Conservation (phyloP, 306 rosid genomes). For the Trifolium pratense region DNA sequence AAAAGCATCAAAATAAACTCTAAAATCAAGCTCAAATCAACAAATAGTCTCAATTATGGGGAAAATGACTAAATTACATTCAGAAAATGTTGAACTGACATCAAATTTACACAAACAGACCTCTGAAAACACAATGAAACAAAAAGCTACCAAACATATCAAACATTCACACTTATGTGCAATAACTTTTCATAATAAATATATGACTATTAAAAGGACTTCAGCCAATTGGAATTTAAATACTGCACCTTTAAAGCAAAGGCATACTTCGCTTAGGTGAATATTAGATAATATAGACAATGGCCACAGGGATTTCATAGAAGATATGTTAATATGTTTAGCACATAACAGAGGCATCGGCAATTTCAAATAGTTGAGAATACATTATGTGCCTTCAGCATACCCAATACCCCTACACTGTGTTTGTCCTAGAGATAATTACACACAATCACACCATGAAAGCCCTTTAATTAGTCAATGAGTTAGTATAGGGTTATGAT, state of each 20-base stretch:
- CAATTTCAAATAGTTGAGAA: background rate
- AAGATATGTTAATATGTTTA: background rate
- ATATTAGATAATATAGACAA: slow-evolving; percentile 17
- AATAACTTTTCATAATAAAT: background rate
- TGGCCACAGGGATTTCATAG: background rate
- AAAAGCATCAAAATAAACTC: slow-evolving; percentile 24
- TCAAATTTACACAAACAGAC: slow-evolving; percentile 3
- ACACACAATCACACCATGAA: background rate
- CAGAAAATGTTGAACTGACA: slow-evolving; percentile 2
- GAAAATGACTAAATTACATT: slow-evolving; percentile 21
- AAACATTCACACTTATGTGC: slow-evolving; percentile 20
- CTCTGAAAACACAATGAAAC: slow-evolving; percentile 22
- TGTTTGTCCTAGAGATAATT: slow-evolving; percentile 3
- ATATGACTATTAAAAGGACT: background rate
- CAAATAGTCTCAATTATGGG: background rate
- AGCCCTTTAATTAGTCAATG: background rate
- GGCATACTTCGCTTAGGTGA: background rate
- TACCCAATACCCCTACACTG: slow-evolving; percentile 3
- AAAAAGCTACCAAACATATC: slow-evolving; percentile 13
- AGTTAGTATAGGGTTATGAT: slow-evolving; percentile 3
- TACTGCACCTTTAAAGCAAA: background rate
- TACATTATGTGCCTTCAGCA: slow-evolving; percentile 22
- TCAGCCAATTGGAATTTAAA: slow-evolving; percentile 12
- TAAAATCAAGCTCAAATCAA: slow-evolving; percentile 27
- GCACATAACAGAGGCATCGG: background rate